Evolutionary conservation across 2,329 filamentous ascomycete species (phyloP).

Genomic region (Raffaelea arxii): DNA sequence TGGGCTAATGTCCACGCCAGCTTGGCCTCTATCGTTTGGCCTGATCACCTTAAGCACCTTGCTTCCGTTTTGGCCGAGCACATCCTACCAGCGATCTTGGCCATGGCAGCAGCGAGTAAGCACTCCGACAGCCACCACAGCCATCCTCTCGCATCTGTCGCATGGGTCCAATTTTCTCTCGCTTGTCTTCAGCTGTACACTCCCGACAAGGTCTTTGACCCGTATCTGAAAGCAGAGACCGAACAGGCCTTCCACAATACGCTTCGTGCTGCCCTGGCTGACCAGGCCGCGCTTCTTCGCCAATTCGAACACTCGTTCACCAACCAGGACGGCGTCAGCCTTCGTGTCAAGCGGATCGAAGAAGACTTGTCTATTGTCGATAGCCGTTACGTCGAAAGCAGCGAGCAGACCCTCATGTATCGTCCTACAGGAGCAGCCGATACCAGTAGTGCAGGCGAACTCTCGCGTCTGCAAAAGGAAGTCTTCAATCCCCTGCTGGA

Average conservation of each 20-base stretch:
- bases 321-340: slow-evolving; percentile 51
- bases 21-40: slow-evolving; percentile 10
- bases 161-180: slow-evolving; percentile 69
- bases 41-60: slow-evolving; percentile 20
- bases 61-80: slow-evolving; percentile 27
- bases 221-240: slow-evolving; percentile 55
- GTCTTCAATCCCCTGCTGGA: slow-evolving; percentile 74
- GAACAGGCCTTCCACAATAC: slow-evolving; percentile 50
- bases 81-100: slow-evolving; percentile 35
- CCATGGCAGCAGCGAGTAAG: slow-evolving; percentile 27
- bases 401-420: slow-evolving; percentile 7
- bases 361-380: slow-evolving; percentile 39
- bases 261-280: slow-evolving; percentile 43
- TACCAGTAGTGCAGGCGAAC: slow-evolving; percentile 15
- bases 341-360: slow-evolving; percentile 55
- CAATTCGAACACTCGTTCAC: slow-evolving; percentile 59
- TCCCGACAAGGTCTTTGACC: slow-evolving; percentile 79
- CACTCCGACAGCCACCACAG: slow-evolving; percentile 11
- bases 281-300: slow-evolving; percentile 50
- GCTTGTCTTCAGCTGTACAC: slow-evolving; percentile 72
- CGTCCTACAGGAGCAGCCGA: slow-evolving; percentile 8
- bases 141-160: slow-evolving; percentile 37
- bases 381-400: background rate
- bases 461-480: slow-evolving; percentile 67
- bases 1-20: slow-evolving; percentile 4